Evolutionary conservation across 805 yeast genomes (phyloP), one percentile per base, ranked within the genome.

Genomic region (Metschnikowia rubicola): DNA sequence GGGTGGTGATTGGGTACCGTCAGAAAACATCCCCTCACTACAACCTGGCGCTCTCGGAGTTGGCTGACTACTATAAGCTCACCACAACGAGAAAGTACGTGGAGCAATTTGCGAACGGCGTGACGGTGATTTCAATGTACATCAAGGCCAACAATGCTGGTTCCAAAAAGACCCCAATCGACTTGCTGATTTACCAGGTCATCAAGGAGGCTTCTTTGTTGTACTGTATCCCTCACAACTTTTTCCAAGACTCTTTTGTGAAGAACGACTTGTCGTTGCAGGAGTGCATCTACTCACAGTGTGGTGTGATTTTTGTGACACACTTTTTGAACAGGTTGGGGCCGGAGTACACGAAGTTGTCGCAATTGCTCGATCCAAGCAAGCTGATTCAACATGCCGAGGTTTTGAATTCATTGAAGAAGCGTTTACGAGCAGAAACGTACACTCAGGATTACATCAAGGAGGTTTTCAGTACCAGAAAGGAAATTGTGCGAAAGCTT

Each of bases 251-350:
- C 44, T 75, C 83, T 47, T 91, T 91, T 62, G 82, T 85, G 52
- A 66, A 74, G 42, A 86, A 92, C 45, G 83, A 82, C 55, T 78
- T 92, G 67, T 90, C 97, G 1, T 82, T 95, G 57, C 98, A 92
- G 70, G 99, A 94, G 70, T 82, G 91, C 39, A 84, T 90, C 48
- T 94, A 94, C 65, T 95, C 97, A 38, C 98, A 92, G 66, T 86
- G 90, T 66, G 96, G 92, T 59, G 85, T 87, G 38, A 87, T 89
- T 51, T 92, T 94, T 64, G 96, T 89, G 42, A 85, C 96, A 32
- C 98, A 94, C 69, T 94, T 92, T 72, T 78, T 92, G 67, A 94
- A 94, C 74, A 80, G 98, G 63, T 77, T 92, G 62, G 97, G 98
- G 30, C 82, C 95, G 2, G 97, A 91, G 68, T 91, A 87, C 67